Conservation (phyloP, 2,329 filamentous ascomycete genomes). For the Epichloe gansuensis region DNA sequence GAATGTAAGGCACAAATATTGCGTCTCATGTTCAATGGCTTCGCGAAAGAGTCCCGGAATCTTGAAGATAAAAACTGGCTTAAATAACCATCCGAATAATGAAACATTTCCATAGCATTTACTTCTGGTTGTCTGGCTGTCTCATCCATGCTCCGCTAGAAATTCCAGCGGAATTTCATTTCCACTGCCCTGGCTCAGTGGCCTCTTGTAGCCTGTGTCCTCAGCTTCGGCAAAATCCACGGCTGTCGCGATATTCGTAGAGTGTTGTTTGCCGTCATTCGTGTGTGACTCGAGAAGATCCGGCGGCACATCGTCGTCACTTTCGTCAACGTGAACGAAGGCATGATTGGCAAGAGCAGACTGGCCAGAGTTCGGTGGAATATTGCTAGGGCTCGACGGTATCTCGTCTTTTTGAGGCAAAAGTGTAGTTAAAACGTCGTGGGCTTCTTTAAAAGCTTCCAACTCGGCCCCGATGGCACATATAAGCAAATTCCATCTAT, state of each 20-base stretch:
- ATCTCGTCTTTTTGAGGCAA: neutral
- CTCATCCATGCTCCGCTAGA: slow-evolving; percentile 28
- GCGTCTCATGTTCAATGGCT: too few species aligned
- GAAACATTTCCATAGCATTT: too few species aligned
- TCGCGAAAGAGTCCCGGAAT: too few species aligned
- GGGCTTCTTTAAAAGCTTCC: slow-evolving; percentile 51
- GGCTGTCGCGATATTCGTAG: neutral
- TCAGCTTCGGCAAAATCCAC: neutral
- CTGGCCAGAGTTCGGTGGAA: neutral
- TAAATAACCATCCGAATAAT: too few species aligned
- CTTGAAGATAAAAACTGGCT: too few species aligned
- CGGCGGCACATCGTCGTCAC: slow-evolving; percentile 11
- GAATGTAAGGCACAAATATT: too few species aligned
- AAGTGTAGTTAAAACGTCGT: slow-evolving; percentile 33
- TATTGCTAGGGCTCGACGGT: neutral
- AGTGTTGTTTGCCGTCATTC: slow-evolving; percentile 14
- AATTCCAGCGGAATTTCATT: slow-evolving; percentile 41
- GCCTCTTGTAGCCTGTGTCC: slow-evolving; percentile 7
- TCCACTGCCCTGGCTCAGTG: slow-evolving; percentile 24
- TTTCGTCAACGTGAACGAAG: slow-evolving; percentile 6
- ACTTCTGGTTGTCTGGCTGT: neutral
- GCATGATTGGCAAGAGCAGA: neutral
- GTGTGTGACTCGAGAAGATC: slow-evolving; percentile 20
- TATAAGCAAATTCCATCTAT: slow-evolving; percentile 61
- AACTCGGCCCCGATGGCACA: slow-evolving; percentile 64